phyloP scores from a whole-genome alignment of 2,329 filamentous ascomycete genomes.

The Bimuria novae-zelandiae region DNA sequence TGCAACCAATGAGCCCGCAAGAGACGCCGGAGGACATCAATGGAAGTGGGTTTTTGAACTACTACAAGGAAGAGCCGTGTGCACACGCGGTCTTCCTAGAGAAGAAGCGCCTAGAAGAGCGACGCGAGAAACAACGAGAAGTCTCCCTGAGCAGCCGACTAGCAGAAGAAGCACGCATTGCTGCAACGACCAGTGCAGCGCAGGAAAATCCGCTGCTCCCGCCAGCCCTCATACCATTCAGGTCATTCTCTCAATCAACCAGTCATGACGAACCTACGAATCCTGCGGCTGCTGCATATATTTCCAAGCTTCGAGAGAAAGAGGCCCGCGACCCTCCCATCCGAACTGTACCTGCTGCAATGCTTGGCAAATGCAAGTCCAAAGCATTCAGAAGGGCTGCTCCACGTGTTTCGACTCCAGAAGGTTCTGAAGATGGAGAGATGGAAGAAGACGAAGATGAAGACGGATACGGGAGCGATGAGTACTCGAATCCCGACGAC shows the following conservation, averaged over 20 bases:
- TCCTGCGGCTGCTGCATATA: too few relatives aligned
- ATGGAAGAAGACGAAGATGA: slow-evolving; percentile 2
- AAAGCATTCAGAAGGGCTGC: slow-evolving; percentile 17
- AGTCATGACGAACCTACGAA: too few relatives aligned
- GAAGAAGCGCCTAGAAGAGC: slow-evolving; percentile 17
- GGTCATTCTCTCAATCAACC: slow-evolving; percentile 6
- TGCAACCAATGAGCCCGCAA: slow-evolving; percentile 25
- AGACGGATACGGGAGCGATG: slow-evolving; percentile 6
- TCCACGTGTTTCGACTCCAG: too few relatives aligned
- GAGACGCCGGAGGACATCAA: slow-evolving; percentile 26
- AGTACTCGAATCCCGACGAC: not conserved
- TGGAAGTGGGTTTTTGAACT: slow-evolving; percentile 28
- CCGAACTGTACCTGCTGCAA: slow-evolving; percentile 21
- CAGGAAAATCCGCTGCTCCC: slow-evolving; percentile 7
- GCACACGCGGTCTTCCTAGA: slow-evolving; percentile 22
- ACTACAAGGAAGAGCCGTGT: slow-evolving; percentile 28
- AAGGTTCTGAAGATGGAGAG: slow-evolving; percentile 11
- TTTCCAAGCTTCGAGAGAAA: not conserved
- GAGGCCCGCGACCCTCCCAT: slow-evolving; percentile 14
- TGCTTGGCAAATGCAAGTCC: slow-evolving; percentile 27
- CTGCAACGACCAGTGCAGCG: slow-evolving; percentile 9
- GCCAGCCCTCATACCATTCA: slow-evolving; percentile 33
- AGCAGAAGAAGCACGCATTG: slow-evolving; percentile 29
- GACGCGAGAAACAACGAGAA: slow-evolving; percentile 30
- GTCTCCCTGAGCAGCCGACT: slow-evolving; percentile 33